Base-by-base conservation (phyloP, 2,329 filamentous ascomycete species). In the Furcasterigmium sp. region DNA sequence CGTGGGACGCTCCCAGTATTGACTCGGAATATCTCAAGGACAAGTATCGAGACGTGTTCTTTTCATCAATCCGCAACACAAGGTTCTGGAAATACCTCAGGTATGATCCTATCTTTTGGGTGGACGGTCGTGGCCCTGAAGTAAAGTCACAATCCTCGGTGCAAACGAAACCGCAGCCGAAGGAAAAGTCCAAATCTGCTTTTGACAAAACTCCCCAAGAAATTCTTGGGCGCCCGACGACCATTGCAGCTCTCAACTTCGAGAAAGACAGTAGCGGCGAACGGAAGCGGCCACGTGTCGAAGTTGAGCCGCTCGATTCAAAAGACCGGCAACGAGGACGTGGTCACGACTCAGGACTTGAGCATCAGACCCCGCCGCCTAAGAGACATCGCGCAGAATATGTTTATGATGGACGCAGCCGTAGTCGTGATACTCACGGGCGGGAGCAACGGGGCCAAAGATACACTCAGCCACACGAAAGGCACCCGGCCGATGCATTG, bases 1-100 rank as follows among this genome's bases (percentile, higher is more conserved):
- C 67, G 5, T 69, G 65, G 53, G 62, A 69, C 48, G 63, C 68
- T 11, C 61, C 60, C 17, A 64, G 62, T 43, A 63, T 73, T 37
- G 64, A 66, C 35, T 75, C 72, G 3, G 59, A 64, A 19, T 74
- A 66, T 50, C 67, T 69, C 42, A 64, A 60, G 18, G 61, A 64
- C 26, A 61, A 69, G 15, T 69, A 73, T 45, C 46, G 62, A 15
- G 61, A 65, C 23, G 65, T 69, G 13, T 75, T 70, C 49, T 54
- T 50, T n/a, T 55, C 59, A 21, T 64, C 65, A 20, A 63, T 74
- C 26, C 62, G 68, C 36, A 61, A 65, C 28, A 63, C 64, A 1
- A 51, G 57, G 14, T 57, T 64, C 41, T 75, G 72, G 69, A 42
- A 54, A 18, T 54, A 50, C 7, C 43, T 70, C 39, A 62, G 67